Evolutionary conservation across 2,329 filamentous ascomycete species (phyloP).

Genomic region (Macrophomina tecta): DNA sequence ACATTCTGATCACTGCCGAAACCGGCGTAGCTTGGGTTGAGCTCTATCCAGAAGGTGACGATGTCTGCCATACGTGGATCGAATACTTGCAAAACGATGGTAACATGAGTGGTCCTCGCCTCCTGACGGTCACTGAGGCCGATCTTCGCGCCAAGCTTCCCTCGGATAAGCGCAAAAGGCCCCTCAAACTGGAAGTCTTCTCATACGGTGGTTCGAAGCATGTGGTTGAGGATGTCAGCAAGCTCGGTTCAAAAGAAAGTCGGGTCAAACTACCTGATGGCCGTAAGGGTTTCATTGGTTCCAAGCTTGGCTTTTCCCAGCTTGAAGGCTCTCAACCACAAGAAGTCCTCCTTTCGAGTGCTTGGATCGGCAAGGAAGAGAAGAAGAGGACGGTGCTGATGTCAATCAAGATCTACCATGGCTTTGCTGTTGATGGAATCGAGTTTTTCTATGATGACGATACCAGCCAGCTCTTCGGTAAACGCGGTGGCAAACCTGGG

Average conservation of each 20-base stretch:
- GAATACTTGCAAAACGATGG: constrained; percentile 72
- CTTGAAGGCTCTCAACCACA: constrained; percentile 73
- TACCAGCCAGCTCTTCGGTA: constrained; percentile 85
- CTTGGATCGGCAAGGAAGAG: constrained; percentile 51
- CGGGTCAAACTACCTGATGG: constrained; percentile 76
- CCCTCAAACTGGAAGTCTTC: constrained; percentile 73
- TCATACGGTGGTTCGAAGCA: constrained; percentile 77
- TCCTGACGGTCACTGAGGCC: constrained; percentile 75
- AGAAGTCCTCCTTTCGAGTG: constrained; percentile 76
- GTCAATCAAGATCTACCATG: constrained; percentile 77
- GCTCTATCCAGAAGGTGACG: constrained; percentile 79
- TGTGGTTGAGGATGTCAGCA: constrained; percentile 77
- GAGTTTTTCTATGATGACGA: constrained; percentile 94
- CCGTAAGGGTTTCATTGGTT: constrained; percentile 76
- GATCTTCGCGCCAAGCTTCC: constrained; percentile 75
- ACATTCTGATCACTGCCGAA: constrained; percentile 76
- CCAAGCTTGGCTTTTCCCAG: constrained; percentile 73
- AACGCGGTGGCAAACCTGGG: constrained; percentile 71
- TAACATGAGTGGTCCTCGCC: constrained; percentile 65
- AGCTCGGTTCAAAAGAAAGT: constrained; percentile 71
- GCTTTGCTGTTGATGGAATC: constrained; percentile 77
- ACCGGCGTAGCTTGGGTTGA: constrained; percentile 87
- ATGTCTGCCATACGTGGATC: constrained; percentile 79
- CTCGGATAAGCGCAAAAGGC: constrained; percentile 72
- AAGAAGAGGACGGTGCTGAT: constrained; percentile 71